Evolutionary conservation across 139 green algal species (phyloP), one percentile per base, ranked within the genome.

Genomic region (Coelastrella sp.): DNA sequence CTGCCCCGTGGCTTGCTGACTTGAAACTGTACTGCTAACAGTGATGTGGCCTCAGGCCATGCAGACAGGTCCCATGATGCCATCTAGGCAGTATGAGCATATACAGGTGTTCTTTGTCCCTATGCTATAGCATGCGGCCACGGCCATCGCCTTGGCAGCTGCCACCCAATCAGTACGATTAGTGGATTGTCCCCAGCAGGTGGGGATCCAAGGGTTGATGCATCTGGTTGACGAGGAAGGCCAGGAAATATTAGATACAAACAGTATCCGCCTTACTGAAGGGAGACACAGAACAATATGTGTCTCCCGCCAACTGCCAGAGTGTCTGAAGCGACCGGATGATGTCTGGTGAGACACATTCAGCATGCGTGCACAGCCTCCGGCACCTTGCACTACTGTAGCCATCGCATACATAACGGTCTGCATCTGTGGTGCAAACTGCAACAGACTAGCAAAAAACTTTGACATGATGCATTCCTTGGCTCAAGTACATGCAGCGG

Each of bases 301-400:
- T 22, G 85, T 81, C 56, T 90, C 73, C 73, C 32, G 60, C 16
- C 32, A 47, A 11, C n/a, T 73, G 68, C 88, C 59, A 71, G 66
- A 17, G 3, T n/a, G 57, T 5, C 6, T 88, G 80, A 84, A 74
- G 66, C 47, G 20, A n/a, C 11, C 61, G 22, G 81, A 75, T 20
- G n/a, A 16, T 14, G 22, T 16, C 6, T 85, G 86, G 86, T 85
- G 76, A 73, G 86, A 60, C 6, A 4, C 4, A 86, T 68, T 19
- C 17, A 20, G 7, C 71, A 77, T 10, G 14, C 17, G 20, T 77
- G 4, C 14, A 47, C 32, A 47, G 32, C 32, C 32, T 47, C 32
- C 32, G 32, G 32, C 32, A 47, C 32, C 32, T 47, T 47, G 32
- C 32, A 47, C 32, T 47, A 47, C 32, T 47, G 32, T 47, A 47